These are phyloP conservation scores for Chlamydomonas incerta DNA, from an alignment of 139 green algal genomes.

Conservation along the genomic window DNA sequence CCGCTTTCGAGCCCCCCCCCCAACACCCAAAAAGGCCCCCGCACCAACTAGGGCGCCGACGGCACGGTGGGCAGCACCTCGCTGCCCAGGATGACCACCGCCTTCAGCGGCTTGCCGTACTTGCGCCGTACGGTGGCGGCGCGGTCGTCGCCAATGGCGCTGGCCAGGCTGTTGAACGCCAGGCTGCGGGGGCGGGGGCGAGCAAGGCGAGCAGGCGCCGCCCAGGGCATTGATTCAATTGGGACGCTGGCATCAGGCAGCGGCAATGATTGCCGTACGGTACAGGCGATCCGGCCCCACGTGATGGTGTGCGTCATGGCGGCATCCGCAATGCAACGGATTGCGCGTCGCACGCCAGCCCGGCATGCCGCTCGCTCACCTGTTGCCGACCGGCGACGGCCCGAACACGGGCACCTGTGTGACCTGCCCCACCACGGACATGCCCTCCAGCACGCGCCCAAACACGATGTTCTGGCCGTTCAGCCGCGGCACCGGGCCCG, in stretches of 20 bases:
- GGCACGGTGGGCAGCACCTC: constrained; percentile 50
- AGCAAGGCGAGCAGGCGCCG: no score
- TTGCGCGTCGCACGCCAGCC: no score
- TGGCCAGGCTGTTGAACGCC: constrained; percentile 73
- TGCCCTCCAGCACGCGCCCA: constrained; percentile 72
- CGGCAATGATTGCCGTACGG: no score
- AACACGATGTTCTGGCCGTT: constrained; percentile 85
- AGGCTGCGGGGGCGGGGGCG: no score
- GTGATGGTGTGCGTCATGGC: no score
- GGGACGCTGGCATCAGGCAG: no score
- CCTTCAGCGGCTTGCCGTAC: constrained; percentile 78
- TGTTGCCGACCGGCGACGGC: constrained; percentile 32
- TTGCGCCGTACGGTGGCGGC: constrained; percentile 65
- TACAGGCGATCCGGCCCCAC: no score
- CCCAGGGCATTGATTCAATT: no score
- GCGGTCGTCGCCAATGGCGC: constrained; percentile 75
- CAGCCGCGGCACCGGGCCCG: constrained; percentile 75
- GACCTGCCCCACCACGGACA: constrained; percentile 48
- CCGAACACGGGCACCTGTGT: constrained; percentile 37
- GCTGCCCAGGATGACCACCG: constrained; percentile 68
- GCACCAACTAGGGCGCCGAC: neutral
- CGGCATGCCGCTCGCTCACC: no score
- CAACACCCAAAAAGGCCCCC: no score
- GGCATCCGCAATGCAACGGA: no score
- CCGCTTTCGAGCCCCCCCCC: no score